Evolutionary conservation across 1,139 yeast genomes (phyloP), one percentile per base, ranked within the genome.

Genomic region (Candida sojae): DNA sequence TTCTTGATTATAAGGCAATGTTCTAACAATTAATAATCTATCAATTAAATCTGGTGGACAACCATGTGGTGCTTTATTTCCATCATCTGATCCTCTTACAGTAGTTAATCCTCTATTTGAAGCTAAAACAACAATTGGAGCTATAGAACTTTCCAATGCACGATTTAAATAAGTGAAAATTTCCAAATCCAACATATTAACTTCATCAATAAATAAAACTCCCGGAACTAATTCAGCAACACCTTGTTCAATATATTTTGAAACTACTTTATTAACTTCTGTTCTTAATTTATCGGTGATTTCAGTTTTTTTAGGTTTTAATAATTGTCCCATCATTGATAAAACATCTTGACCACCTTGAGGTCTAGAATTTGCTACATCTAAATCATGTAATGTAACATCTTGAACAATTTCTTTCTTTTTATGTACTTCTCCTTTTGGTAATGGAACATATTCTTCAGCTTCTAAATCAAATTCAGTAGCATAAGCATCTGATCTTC

Each of bases 261-360:
- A 89, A 39, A 93, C 99, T 50, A 93, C 96, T 70, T 89, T 91
- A 73, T 93, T 92, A 56, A 93, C 97, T 71, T 93, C 99, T 39
- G 79, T 75, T 67, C 99, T 83, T 64, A 93, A 80, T 68, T 95
- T 93, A 62, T 93, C 99, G 41, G 99, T 95, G 62, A 93, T 93
- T 70, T 93, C 99, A n/a, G 99, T 93, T 73, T 93, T 93, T 60
- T 88, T 86, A 48, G 98, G 98, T 72, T 92, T 93, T 75, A 93
- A 79, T 55, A 93, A 76, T 72, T 93, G 99, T 40, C 98, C 98
- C 99, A 93, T 93, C 96, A 95, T 90, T 7, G 97, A 90, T 64
- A 93, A 80, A 45, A 95, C 96, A 64, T 93, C 99, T 71, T 95
- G 99, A 31, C 99, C 99, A 56, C 99, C 99, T 71, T 93, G 98